Conservation (phyloP, 2,329 filamentous ascomycete species). For the Didymosphaeria variabile region DNA sequence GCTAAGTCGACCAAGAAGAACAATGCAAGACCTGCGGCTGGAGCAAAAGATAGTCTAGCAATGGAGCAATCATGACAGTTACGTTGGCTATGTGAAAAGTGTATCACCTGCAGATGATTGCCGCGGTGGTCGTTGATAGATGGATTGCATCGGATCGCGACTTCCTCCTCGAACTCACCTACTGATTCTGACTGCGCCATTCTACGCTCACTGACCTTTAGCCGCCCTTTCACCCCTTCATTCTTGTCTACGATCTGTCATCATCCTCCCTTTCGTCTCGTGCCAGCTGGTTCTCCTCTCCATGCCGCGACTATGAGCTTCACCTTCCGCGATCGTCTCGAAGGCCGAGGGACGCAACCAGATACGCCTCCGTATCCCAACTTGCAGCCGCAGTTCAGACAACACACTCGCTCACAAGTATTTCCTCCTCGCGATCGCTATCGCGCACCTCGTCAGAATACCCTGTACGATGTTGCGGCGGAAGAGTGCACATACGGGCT, state of each 20-base stretch:
- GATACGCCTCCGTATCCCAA: slow-evolving; percentile 24
- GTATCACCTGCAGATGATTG: neutral
- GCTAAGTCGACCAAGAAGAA: neutral
- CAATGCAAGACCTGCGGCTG: neutral
- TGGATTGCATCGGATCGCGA: slow-evolving; percentile 22
- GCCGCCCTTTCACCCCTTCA: neutral
- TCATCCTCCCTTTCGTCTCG: neutral
- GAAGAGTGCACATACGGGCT: slow-evolving; percentile 30
- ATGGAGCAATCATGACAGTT: neutral
- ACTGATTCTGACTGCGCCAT: slow-evolving; percentile 4
- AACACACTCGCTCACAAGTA: slow-evolving; percentile 12
- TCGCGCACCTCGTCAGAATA: slow-evolving; percentile 28
- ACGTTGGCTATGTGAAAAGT: neutral
- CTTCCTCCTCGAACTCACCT: slow-evolving; percentile 30
- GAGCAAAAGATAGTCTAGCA: neutral
- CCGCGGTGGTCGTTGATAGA: neutral
- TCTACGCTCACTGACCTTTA: neutral
- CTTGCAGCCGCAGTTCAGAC: slow-evolving; percentile 26
- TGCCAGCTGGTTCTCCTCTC: neutral
- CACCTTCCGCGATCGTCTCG: slow-evolving; percentile 20
- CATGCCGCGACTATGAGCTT: slow-evolving; percentile 29
- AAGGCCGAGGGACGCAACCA: slow-evolving; percentile 14
- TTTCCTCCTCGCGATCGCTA: slow-evolving; percentile 35
- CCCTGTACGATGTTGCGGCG: slow-evolving; percentile 33
- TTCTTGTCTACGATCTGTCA: neutral